phyloP scores from a whole-genome alignment of 163 green algal species.

The Chlamydomonas reinhardtii region DNA sequence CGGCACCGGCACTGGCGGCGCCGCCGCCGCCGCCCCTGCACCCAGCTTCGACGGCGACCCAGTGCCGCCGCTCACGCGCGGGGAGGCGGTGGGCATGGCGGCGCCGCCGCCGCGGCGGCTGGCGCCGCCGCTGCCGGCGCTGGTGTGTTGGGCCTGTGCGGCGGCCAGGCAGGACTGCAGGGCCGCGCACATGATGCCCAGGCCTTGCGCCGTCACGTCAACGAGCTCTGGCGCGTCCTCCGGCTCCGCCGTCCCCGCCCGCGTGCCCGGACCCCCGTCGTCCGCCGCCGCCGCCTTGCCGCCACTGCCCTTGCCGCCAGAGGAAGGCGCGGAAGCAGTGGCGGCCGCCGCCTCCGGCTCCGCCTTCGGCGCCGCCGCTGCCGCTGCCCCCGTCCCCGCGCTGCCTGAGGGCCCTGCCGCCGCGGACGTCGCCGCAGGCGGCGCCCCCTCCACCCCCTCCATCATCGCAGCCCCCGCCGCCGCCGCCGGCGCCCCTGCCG shows the following conservation, averaged over 20 bases:
- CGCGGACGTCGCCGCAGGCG: background rate
- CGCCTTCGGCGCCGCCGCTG: background rate
- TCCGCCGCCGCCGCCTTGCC: background rate
- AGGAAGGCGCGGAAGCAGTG: too few species aligned
- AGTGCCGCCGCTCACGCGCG: too few species aligned
- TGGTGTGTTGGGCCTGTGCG: background rate
- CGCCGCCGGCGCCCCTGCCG: background rate
- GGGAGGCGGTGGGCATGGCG: too few species aligned
- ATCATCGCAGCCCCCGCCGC: background rate
- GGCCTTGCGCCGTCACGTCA: slow-evolving; percentile 22
- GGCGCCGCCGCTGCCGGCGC: background rate
- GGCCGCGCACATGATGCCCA: slow-evolving; percentile 11
- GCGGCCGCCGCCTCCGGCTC: background rate
- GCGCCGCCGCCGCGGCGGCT: background rate
- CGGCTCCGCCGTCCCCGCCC: background rate
- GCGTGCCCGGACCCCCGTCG: background rate
- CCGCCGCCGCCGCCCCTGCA: background rate
- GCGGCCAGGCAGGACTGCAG: background rate
- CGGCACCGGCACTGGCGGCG: background rate
- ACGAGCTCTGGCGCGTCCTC: slow-evolving; percentile 1
- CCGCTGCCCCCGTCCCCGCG: background rate
- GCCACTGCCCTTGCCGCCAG: too few species aligned
- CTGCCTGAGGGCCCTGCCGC: background rate
- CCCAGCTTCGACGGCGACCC: too few species aligned
- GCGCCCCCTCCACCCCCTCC: background rate